Evolutionary conservation across 495 filamentous ascomycete genomes (phyloP).

Genomic region (Parathielavia appendiculata): DNA sequence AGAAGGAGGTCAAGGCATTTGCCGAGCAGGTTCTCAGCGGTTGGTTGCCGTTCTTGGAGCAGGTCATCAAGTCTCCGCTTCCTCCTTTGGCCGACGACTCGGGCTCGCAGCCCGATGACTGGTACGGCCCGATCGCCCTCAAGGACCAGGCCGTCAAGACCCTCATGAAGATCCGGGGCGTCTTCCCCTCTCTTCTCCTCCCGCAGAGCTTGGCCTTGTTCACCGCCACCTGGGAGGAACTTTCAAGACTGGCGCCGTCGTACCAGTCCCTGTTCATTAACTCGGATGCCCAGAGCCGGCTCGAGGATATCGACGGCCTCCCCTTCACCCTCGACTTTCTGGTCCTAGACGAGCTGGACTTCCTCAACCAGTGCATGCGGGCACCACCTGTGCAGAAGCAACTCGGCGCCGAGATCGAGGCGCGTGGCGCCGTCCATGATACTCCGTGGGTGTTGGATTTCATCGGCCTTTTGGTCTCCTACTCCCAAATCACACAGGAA

Average conservation of each 20-base stretch:
- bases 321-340: conserved; percentile 94
- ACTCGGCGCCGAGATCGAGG: conserved; percentile 63
- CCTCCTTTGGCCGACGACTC: conserved; percentile 45
- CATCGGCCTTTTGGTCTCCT: conserved; percentile 72
- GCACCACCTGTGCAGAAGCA: conserved; percentile 81
- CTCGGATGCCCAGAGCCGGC: conserved; percentile 73
- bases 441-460: conserved; percentile 76
- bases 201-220: conserved; percentile 76
- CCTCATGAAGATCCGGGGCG: conserved; percentile 77
- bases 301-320: conserved; percentile 88
- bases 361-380: conserved; percentile 79
- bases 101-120: conserved; percentile 45
- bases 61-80: conserved; percentile 63
- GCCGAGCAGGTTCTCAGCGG: conserved; percentile 73
- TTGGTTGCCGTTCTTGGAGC: conserved; percentile 84
- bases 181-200: conserved; percentile 77
- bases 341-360: conserved; percentile 86
- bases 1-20: conserved; percentile 75
- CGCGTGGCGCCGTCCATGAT: conserved; percentile 50
- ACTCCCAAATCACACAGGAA: conserved; percentile 87
- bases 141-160: conserved; percentile 92
- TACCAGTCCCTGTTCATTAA: conserved; percentile 81
- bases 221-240: conserved; percentile 77
- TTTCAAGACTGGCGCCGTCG: conserved; percentile 60
- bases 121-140: conserved; percentile 74